Evolutionary conservation across 2,329 filamentous ascomycete species (phyloP), one percentile per base, ranked within the genome.

Genomic region (Diaporthe sp.): DNA sequence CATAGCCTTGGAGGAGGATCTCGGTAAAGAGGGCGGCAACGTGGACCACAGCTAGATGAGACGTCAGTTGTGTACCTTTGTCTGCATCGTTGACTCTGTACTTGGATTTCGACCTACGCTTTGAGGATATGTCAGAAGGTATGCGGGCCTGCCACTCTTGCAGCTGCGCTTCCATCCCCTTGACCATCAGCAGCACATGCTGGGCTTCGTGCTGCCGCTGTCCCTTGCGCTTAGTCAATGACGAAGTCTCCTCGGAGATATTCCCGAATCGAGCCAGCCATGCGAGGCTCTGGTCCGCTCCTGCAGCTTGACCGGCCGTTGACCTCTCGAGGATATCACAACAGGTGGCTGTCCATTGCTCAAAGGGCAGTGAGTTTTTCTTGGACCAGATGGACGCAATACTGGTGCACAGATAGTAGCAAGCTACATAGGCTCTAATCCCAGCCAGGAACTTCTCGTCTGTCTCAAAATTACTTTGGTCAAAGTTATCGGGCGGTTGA

Each of bases 161-260:
- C 12, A 87, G 80, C 77, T 90, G 87, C 4, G 85, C 80, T 75
- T 88, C 87, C 39, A 90, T 83, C 0, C 88, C 88, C 2, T 85
- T 81, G n/a, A 87, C 79, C 76, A 90, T 82, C 25, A 90, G 82
- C 3, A 82, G 81, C 28, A 81, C 83, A 60, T 89, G 86, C 74
- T 87, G 84, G 51, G 85, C 81, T 75, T 79, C 82, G 25, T 79
- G 78, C 34, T 85, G 79, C 7, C 81, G 79, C n/a, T 28, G 13
- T 3, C 51, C 55, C 13, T 46, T 49, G 9, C 31, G 28, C 25
- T 42, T 68, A 22, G 49, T 68, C 37, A 75, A 13, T 42, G 42
- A 44, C 49, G 82, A 78, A 4, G 86, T 84, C 73, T 87, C 84
- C 65, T 84, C 84, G 2, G 82, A 78, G 19, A 87, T 82, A 51